These are phyloP conservation scores for Naematelia encephala DNA, from an alignment of 768 basidiomycete species.

Conservation along the genomic window DNA sequence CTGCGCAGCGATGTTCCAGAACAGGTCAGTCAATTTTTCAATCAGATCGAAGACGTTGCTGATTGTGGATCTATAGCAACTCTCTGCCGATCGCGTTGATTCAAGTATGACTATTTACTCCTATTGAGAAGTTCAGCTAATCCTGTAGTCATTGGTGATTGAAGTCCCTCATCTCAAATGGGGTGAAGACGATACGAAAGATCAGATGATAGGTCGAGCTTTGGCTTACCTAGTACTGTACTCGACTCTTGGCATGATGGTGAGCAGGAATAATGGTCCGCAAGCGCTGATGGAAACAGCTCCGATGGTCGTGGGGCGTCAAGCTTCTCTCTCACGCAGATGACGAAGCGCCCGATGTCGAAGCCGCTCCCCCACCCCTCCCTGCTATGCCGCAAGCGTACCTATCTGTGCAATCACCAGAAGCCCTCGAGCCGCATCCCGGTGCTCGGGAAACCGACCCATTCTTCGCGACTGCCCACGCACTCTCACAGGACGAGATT, in stretches of 20 bases:
- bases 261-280: no score
- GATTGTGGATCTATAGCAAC: constrained; percentile 71
- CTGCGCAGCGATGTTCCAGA: constrained; percentile 50
- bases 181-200: constrained; percentile 71
- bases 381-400: constrained; percentile 1
- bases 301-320: constrained; percentile 94
- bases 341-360: constrained; percentile 49
- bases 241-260: constrained; percentile 93
- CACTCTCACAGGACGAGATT: constrained; percentile 29
- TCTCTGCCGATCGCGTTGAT: constrained; percentile 92
- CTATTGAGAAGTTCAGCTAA: constrained; percentile 4
- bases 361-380: constrained; percentile 6
- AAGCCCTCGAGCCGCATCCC: constrained; percentile 34
- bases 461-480: constrained; percentile 31
- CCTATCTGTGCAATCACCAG: constrained; percentile 32
- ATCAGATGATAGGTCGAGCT: constrained; percentile 81
- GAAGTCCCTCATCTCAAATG: constrained; percentile 80
- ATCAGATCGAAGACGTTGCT: not conserved
- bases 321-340: constrained; percentile 72
- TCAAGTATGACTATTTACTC: constrained; percentile 39
- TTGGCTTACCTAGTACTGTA: constrained; percentile 64
- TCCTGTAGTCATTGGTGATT: constrained; percentile 68
- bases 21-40: constrained; percentile 29
- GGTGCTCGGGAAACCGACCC: constrained; percentile 47
- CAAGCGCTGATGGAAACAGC: constrained; percentile 52